Conservation (phyloP, 1,139 yeast species). For the Suhomyces bolitotheri region DNA sequence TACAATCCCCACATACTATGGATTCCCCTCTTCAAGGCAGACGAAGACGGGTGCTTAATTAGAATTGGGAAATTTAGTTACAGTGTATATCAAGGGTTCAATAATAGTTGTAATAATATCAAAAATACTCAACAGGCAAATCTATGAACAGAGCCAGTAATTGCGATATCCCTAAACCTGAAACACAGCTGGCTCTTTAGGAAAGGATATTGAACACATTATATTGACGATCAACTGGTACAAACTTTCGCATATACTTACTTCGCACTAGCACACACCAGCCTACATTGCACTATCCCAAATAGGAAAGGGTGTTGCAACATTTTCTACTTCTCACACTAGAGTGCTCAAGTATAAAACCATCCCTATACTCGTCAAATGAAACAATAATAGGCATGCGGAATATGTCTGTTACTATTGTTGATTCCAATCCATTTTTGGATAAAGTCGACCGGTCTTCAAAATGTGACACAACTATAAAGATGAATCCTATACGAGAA, state of each 20-base stretch:
- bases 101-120: too few relatives aligned
- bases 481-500: neutral
- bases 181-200: too few relatives aligned
- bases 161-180: too few relatives aligned
- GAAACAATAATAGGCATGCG: neutral
- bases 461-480: neutral
- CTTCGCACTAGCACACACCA: neutral
- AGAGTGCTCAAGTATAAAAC: neutral
- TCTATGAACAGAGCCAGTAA: too few relatives aligned
- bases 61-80: too few relatives aligned
- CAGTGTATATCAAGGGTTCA: too few relatives aligned
- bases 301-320: constrained; percentile 13
- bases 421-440: constrained; percentile 5
- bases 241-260: too few relatives aligned
- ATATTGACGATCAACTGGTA: too few relatives aligned
- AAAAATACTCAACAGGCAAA: too few relatives aligned
- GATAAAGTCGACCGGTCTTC: constrained; percentile 4
- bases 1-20: constrained; percentile 3
- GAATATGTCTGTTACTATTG: constrained; percentile 2
- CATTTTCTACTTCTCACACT: neutral
- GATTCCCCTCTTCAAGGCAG: constrained; percentile 5
- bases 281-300: constrained; percentile 12
- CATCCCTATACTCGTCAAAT: neutral
- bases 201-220: too few relatives aligned
- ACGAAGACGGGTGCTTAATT: constrained; percentile 4